Percentiles rank a stretch among this genome's conserved stretches.
phyloP scores from a whole-genome alignment of 2,329 filamentous ascomycete species.

The Fusarium buharicum region DNA sequence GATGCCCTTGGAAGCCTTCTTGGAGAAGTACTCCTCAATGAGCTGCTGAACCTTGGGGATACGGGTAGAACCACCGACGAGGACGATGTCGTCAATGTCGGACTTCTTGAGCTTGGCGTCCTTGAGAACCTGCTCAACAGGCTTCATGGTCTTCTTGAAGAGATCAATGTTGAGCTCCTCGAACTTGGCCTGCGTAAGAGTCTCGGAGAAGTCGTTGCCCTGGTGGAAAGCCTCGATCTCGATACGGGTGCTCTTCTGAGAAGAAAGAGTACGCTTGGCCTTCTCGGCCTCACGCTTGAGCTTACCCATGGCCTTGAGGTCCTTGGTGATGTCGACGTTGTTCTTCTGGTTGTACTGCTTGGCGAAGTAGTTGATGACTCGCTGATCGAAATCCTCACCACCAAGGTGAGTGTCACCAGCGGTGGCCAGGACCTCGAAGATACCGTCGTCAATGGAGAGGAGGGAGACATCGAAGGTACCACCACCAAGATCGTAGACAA shows the following conservation, averaged over 20 bases:
- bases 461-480: constrained; percentile 96
- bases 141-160: constrained; percentile 99
- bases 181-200: constrained; percentile 97
- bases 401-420: constrained; percentile 97
- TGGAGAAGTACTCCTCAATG: constrained; percentile 95
- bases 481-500: constrained; percentile 94
- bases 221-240: constrained; percentile 98
- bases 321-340: constrained; percentile 89
- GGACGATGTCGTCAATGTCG: constrained; percentile 95
- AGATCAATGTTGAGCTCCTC: constrained; percentile 99
- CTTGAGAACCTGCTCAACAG: constrained; percentile 98
- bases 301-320: constrained; percentile 98
- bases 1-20: constrained; percentile 99
- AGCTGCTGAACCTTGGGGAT: constrained; percentile 97
- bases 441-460: constrained; percentile 88
- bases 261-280: constrained; percentile 97
- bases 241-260: constrained; percentile 90
- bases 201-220: constrained; percentile 98
- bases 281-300: constrained; percentile 99
- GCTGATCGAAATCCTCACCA: constrained; percentile 99
- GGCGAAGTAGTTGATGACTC: constrained; percentile 94
- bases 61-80: constrained; percentile 98
- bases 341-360: constrained; percentile 99
- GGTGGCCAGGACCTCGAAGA: constrained; percentile 94
- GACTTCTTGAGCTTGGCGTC: constrained; percentile 97